phyloP scores from a whole-genome alignment of 2,329 filamentous ascomycete genomes.

The Sclerotinia subarctica region DNA sequence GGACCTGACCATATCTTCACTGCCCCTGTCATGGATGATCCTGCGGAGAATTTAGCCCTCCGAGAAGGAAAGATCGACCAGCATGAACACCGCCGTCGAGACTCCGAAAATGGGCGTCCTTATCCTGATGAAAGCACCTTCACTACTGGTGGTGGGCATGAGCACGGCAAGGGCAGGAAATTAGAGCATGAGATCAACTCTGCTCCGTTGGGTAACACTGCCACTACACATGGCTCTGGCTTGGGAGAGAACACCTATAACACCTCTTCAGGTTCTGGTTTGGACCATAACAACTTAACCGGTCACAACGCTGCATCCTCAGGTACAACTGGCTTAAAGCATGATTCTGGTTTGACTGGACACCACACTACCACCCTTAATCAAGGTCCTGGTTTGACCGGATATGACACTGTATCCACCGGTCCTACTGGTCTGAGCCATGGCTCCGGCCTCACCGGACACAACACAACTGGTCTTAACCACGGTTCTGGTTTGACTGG shows the following conservation, averaged over 20 bases:
- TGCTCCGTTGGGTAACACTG: constrained; percentile 8
- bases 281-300: not conserved
- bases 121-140: not conserved
- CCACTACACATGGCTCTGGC: constrained; percentile 4
- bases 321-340: not conserved
- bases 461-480: not conserved
- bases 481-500: not conserved
- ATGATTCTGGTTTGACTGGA: not conserved
- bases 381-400: not conserved
- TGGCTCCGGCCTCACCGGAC: not conserved
- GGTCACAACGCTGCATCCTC: not conserved
- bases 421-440: not conserved
- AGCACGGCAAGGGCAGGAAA: constrained; percentile 7
- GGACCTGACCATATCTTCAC: constrained; percentile 16
- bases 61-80: constrained; percentile 7
- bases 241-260: constrained; percentile 6
- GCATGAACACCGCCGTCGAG: constrained; percentile 4
- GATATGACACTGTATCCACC: not conserved
- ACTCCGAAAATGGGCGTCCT: not conserved
- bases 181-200: constrained; percentile 2
- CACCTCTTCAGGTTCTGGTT: not conserved
- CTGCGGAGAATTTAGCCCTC: not conserved
- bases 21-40: constrained; percentile 17
- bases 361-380: not conserved
- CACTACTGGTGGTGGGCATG: not conserved